Evolutionary conservation across 129 eudicot species (phyloP).

Genomic region (Lactuca saligna): DNA sequence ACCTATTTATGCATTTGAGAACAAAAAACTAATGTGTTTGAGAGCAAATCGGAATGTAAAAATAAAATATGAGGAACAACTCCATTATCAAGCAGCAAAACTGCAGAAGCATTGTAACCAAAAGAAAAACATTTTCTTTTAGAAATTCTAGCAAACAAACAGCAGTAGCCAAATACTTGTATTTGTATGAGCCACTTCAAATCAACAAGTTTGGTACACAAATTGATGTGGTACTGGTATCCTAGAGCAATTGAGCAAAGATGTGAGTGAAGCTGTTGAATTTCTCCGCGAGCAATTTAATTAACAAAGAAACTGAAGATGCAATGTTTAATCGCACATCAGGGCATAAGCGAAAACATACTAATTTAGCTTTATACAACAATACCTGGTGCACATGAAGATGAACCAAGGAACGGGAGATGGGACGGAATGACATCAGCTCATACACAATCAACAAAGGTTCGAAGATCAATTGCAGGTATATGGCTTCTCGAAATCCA

Average conservation of each 20-base stretch:
- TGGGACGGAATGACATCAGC: too few relatives aligned
- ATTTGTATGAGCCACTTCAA: slow-evolving; percentile 34
- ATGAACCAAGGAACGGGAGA: too few relatives aligned
- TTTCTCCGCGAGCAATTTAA: slow-evolving; percentile 36
- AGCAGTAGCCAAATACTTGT: slow-evolving; percentile 35
- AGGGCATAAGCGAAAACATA: too few relatives aligned
- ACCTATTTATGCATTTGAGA: too few relatives aligned
- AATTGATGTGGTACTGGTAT: slow-evolving; percentile 21
- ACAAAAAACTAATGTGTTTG: slow-evolving; percentile 1
- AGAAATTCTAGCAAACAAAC: slow-evolving; percentile 72
- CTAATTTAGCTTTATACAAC: too few relatives aligned
- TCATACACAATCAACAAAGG: too few relatives aligned
- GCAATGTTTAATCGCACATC: too few relatives aligned
- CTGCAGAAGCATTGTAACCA: slow-evolving; percentile 49
- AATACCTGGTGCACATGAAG: too few relatives aligned
- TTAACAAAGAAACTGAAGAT: too few relatives aligned
- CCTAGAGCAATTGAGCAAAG: slow-evolving; percentile 43
- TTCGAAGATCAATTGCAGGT: too few relatives aligned
- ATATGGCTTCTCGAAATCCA: too few relatives aligned
- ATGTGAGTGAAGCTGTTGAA: slow-evolving; percentile 65
- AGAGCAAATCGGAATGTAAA: slow-evolving; percentile 60
- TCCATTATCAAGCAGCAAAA: slow-evolving; percentile 46
- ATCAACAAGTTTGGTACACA: slow-evolving; percentile 63
- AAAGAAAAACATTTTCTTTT: slow-evolving; percentile 54
- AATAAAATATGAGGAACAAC: slow-evolving; percentile 63